Conservation (phyloP, 2,329 filamentous ascomycete species). For the Colletotrichum chlorophyti region DNA sequence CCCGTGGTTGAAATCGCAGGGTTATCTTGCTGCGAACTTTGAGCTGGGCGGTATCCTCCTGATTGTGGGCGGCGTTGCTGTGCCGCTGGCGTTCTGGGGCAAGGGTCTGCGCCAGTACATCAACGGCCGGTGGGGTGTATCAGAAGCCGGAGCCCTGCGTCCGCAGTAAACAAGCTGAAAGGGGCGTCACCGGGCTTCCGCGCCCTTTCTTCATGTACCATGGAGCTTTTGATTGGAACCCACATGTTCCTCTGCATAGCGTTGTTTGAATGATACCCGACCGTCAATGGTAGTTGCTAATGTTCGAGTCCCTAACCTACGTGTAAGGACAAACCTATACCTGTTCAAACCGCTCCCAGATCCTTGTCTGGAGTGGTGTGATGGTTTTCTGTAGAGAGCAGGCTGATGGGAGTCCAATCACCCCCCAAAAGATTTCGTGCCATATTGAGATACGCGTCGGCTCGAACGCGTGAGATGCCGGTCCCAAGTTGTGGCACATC, state of each 20-base stretch:
- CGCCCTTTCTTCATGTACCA: too few species aligned
- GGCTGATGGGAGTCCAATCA: slow-evolving; percentile 38
- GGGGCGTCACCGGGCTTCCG: too few species aligned
- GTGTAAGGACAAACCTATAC: too few species aligned
- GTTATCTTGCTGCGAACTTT: slow-evolving; percentile 21
- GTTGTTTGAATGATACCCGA: not conserved
- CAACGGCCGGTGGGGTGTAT: slow-evolving; percentile 31
- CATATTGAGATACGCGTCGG: slow-evolving; percentile 43
- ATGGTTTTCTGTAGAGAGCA: slow-evolving; percentile 43
- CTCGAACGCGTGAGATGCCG: slow-evolving; percentile 33
- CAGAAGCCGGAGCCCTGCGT: slow-evolving; percentile 33
- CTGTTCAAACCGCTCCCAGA: slow-evolving; percentile 33
- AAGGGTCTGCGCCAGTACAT: slow-evolving; percentile 35
- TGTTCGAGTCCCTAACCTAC: too few species aligned
- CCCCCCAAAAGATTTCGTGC: slow-evolving; percentile 34
- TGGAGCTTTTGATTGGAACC: too few species aligned
- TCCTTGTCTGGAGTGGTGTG: slow-evolving; percentile 41
- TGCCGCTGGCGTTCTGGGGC: slow-evolving; percentile 36
- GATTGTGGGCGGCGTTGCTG: slow-evolving; percentile 32
- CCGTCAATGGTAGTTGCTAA: slow-evolving; percentile 11
- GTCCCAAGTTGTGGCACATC: not conserved
- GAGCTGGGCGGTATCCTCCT: slow-evolving; percentile 30
- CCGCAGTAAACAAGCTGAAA: slow-evolving; percentile 28
- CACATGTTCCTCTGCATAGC: too few species aligned
- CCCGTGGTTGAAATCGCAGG: slow-evolving; percentile 24